These are phyloP conservation scores for Pyrus communis DNA, from an alignment of 306 rosid genomes.

Conservation along the genomic window DNA sequence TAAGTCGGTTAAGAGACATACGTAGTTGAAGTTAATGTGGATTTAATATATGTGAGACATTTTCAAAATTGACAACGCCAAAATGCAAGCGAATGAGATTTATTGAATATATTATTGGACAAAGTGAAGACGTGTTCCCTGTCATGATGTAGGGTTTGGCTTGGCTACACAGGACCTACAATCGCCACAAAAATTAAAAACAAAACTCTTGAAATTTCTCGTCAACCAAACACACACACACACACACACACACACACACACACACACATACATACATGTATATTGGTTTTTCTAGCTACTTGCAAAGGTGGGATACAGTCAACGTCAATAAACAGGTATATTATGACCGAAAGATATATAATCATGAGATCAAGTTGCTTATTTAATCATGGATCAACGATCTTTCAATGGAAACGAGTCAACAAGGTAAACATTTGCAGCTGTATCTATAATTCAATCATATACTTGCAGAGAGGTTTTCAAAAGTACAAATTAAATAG, in stretches of 20 bases:
- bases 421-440: background rate
- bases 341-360: too few species aligned
- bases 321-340: background rate
- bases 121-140: background rate
- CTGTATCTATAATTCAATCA: background rate
- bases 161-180: background rate
- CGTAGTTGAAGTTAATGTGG: too few species aligned
- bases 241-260: too few species aligned
- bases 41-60: too few species aligned
- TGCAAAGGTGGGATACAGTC: background rate
- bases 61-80: too few species aligned
- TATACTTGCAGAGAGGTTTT: too few species aligned
- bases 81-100: background rate
- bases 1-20: too few species aligned
- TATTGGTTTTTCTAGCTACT: background rate
- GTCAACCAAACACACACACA: background rate
- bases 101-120: background rate
- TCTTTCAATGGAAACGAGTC: background rate
- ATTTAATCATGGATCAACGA: background rate
- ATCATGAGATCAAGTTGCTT: background rate
- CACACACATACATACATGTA: background rate
- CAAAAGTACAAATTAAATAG: too few species aligned
- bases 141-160: background rate
- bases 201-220: background rate
- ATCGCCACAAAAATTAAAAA: background rate